phyloP scores from a whole-genome alignment of 345 rosid species.

The Arabis alpina region DNA sequence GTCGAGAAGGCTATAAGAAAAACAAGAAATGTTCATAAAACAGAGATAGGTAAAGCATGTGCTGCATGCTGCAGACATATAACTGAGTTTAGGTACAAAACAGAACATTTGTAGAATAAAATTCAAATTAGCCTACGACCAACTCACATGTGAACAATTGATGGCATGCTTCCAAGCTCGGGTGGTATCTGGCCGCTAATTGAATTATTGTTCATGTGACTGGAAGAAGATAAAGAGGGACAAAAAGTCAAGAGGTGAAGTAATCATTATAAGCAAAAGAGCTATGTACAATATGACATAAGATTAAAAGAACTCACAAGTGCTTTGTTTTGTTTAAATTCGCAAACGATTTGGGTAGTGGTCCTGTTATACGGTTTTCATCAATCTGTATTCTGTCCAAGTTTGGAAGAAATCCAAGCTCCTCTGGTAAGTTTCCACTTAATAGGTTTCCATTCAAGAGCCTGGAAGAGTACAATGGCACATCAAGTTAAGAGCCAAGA shows the following conservation, averaged over 20 bases:
- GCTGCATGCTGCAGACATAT: constrained; percentile 12
- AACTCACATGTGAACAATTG: constrained; percentile 94
- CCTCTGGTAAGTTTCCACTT: constrained; percentile 80
- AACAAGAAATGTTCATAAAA: constrained; percentile 8
- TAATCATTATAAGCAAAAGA: constrained; percentile 7
- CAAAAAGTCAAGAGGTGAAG: constrained; percentile 23
- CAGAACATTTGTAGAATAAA: not conserved
- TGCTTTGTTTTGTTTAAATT: constrained; percentile 82
- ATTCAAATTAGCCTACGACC: constrained; percentile 24
- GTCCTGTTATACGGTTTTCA: constrained; percentile 83
- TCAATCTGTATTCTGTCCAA: constrained; percentile 96
- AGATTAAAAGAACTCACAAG: constrained; percentile 66
- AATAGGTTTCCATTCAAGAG: constrained; percentile 87
- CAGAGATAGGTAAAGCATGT: constrained; percentile 13
- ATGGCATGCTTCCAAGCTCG: constrained; percentile 76
- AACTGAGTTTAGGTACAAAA: constrained; percentile 10
- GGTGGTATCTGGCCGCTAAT: constrained; percentile 91
- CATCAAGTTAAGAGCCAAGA: constrained; percentile 34
- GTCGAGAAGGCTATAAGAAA: constrained; percentile 78
- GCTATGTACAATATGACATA: not conserved
- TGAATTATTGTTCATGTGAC: constrained; percentile 99
- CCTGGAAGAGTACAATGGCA: constrained; percentile 54
- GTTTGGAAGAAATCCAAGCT: constrained; percentile 85
- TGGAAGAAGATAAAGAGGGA: constrained; percentile 46
- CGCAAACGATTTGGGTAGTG: constrained; percentile 80